These are phyloP conservation scores for Paulownia fortunei DNA, from an alignment of 257 asterid genomes.

Conservation along the genomic window DNA sequence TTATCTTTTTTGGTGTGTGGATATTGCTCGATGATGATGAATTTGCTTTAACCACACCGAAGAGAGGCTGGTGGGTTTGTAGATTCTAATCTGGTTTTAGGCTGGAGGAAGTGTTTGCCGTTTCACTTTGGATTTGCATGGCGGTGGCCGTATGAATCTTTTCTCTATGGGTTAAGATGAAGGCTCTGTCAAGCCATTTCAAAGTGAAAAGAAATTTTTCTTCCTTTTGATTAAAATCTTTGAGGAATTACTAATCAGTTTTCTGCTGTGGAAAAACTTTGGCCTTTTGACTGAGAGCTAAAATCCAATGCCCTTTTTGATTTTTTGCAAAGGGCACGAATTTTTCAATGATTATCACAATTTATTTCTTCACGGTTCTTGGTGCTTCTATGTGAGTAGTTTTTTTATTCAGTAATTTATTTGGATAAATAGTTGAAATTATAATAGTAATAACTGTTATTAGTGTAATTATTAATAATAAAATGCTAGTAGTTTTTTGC, in stretches of 20 bases:
- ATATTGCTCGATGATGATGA: slow-evolving; percentile 56
- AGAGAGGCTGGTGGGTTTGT: slow-evolving; percentile 21
- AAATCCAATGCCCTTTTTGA: too few species aligned
- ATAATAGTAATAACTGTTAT: too few species aligned
- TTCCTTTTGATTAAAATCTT: slow-evolving; percentile 30
- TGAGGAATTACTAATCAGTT: slow-evolving; percentile 22
- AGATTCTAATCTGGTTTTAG: slow-evolving; percentile 32
- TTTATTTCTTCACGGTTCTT: too few species aligned
- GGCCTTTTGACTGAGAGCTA: slow-evolving; percentile 62
- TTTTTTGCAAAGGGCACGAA: too few species aligned
- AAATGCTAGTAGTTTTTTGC: too few species aligned
- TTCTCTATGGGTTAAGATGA: slow-evolving; percentile 41
- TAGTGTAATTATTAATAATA: too few species aligned
- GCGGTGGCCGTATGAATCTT: slow-evolving; percentile 48
- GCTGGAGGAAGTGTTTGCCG: slow-evolving; percentile 21
- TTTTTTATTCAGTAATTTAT: too few species aligned
- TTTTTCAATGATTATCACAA: too few species aligned
- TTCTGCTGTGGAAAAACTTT: slow-evolving; percentile 51
- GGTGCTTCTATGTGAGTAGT: too few species aligned
- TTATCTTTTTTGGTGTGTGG: neutral
- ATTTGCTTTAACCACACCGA: slow-evolving; percentile 79
- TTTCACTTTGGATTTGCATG: slow-evolving; percentile 1
- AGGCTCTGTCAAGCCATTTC: slow-evolving; percentile 24
- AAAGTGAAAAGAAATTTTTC: slow-evolving; percentile 14
- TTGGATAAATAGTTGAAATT: too few species aligned